Evolutionary conservation across 2,329 filamentous ascomycete genomes (phyloP), one percentile per base, ranked within the genome.

Genomic region (Cordyceps fumosorosea): DNA sequence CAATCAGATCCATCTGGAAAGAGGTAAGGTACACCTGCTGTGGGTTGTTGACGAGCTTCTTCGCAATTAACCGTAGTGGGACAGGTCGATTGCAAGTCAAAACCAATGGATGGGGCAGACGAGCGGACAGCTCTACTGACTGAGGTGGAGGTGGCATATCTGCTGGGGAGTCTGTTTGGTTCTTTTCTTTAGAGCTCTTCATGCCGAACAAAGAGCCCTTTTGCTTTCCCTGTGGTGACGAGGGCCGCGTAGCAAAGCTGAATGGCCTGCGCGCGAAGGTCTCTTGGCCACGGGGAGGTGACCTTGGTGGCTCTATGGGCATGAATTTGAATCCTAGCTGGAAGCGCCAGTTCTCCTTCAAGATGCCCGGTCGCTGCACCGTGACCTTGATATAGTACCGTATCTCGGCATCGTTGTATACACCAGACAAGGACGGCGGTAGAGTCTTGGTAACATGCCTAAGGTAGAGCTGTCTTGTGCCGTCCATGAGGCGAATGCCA

Each of bases 311-410:
- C 73, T 99, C 95, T 67, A 98, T 93, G 5, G 95, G 95, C 44
- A 97, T 81, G 72, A 99, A 95, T 63, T 90, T 93, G 76, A 97
- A 89, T 42, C 87, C 85, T 42, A 81, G 70, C 65, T 84, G 78
- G 65, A 81, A 80, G 22, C 93, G 82, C 74, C 91, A 89, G 69
- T 97, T 97, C 76, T 96, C 92, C 71, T 93, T 93, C 75, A 96
- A 91, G 63, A 97, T 82, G 16, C 89, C 88, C 0, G 92, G 91
- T n/a, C 92, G 82, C 69, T 92, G 90, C 6, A 98, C 87, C 0
- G 95, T 98, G n/a, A 89, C 91, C 74, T 99, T 99, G 71, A 98
- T 83, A 72, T 90, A 99, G 76, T 99, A 99, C 67, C 88, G 84
- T 64, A 98, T 93, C 75, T 96, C 92, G 24, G 93, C 93, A 73